Conservation (phyloP, 2,329 filamentous ascomycete species). For the Colletotrichum sp. region DNA sequence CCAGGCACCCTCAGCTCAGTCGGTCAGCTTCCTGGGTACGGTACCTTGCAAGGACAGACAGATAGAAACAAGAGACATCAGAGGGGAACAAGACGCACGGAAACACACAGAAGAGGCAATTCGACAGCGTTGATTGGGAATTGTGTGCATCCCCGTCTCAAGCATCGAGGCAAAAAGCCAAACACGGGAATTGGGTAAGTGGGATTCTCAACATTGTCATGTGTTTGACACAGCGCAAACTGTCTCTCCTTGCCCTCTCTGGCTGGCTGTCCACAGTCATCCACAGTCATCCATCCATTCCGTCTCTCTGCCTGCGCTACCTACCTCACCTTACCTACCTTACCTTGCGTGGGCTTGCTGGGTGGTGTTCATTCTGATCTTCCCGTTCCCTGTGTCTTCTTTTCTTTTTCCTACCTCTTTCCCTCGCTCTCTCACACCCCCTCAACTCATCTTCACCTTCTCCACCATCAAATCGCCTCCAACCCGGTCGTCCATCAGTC, state of each 20-base stretch:
- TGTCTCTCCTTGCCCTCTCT: neutral
- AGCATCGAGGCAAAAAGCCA: neutral
- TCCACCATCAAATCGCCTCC: neutral
- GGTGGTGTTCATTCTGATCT: slow-evolving; percentile 20
- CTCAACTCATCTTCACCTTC: neutral
- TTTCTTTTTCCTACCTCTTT: slow-evolving; percentile 24
- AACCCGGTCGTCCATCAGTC: neutral
- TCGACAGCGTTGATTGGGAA: neutral
- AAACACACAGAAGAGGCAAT: neutral
- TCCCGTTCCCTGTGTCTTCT: slow-evolving; percentile 32
- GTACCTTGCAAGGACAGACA: neutral
- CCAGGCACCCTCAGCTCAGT: neutral
- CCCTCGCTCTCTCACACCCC: slow-evolving; percentile 30
- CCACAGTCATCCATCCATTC: neutral
- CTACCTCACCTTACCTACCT: neutral
- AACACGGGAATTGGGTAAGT: neutral
- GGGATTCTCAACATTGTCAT: neutral
- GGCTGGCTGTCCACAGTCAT: neutral
- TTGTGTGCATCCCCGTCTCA: neutral
- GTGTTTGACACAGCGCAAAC: neutral
- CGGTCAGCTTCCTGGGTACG: neutral
- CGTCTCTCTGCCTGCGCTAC: neutral
- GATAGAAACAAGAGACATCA: neutral
- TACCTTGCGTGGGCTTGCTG: neutral
- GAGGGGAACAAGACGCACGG: neutral